These are phyloP conservation scores for Ilex paraguariensis DNA, from an alignment of 305 asterid species.

Conservation along the genomic window DNA sequence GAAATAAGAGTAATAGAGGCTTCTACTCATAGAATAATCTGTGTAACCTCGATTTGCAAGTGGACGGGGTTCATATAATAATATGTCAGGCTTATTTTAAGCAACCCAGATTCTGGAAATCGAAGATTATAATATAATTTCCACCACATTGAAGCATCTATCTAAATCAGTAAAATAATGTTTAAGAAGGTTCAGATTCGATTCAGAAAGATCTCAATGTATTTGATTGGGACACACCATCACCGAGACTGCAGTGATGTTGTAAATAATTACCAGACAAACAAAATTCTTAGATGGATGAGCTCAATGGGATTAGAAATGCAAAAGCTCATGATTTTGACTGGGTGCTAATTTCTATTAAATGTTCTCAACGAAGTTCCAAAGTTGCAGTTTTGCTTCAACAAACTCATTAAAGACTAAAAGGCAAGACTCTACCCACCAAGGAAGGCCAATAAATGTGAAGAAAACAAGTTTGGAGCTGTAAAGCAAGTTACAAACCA, in stretches of 20 bases:
- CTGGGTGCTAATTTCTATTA: constrained; percentile 14
- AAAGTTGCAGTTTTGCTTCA: constrained; percentile 42
- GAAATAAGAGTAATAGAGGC: constrained; percentile 35
- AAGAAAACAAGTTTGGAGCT: constrained; percentile 19
- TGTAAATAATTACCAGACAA: constrained; percentile 17
- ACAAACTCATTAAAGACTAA: constrained; percentile 53
- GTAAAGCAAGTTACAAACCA: constrained; percentile 29
- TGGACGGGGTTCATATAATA: constrained; percentile 18
- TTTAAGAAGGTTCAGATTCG: constrained; percentile 19
- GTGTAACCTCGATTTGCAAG: constrained; percentile 31
- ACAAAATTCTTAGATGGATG: constrained; percentile 4
- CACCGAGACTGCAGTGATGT: constrained; percentile 18
- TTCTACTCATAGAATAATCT: constrained; percentile 42
- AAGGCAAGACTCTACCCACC: constrained; percentile 12
- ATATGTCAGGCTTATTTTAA: constrained; percentile 25
- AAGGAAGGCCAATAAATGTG: constrained; percentile 38
- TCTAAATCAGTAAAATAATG: constrained; percentile 8
- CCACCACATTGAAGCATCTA: constrained; percentile 38
- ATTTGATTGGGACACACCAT: not conserved
- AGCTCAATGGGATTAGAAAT: not conserved
- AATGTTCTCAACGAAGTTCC: constrained; percentile 34
- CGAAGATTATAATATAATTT: constrained; percentile 19
- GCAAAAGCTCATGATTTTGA: not conserved
- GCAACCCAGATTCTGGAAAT: constrained; percentile 20
- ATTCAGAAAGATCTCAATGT: not conserved